phyloP scores from a whole-genome alignment of 2,329 filamentous ascomycete species.

The Dryadomyces quercivorus region DNA sequence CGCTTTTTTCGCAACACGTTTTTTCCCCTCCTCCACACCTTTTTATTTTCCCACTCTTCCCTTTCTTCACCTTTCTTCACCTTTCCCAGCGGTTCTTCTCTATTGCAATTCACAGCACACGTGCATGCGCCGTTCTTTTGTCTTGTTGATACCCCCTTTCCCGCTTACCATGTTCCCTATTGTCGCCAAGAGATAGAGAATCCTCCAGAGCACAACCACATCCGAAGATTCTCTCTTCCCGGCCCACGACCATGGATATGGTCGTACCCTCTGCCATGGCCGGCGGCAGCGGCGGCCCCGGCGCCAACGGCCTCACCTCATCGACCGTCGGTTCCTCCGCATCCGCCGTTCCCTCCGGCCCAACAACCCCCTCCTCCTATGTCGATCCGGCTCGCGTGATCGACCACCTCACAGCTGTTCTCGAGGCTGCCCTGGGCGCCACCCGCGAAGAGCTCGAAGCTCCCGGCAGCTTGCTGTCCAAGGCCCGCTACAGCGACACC shows the following conservation, averaged over 20 bases:
- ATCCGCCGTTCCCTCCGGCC: background rate
- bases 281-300: conserved; percentile 27
- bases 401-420: conserved; percentile 58
- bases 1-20: too few species aligned
- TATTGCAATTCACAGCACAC: background rate
- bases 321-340: conserved; percentile 20
- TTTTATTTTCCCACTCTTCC: too few species aligned
- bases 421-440: conserved; percentile 64
- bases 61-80: background rate
- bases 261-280: conserved; percentile 28
- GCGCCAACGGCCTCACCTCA: conserved; percentile 32
- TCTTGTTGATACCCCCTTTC: background rate
- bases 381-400: conserved; percentile 59
- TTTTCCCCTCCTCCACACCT: background rate
- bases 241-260: conserved; percentile 34
- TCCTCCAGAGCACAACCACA: background rate
- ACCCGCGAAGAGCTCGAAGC: conserved; percentile 67
- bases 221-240: background rate
- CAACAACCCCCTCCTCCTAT: conserved; percentile 23
- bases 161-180: background rate
- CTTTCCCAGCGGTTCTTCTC: background rate
- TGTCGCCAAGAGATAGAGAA: conserved; percentile 2
- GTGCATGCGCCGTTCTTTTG: background rate
- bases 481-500: conserved; percentile 61
- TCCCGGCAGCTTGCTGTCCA: conserved; percentile 71